Conservation (phyloP, 108 stramenopile species). For the Pseudonitzschia multiseries region DNA sequence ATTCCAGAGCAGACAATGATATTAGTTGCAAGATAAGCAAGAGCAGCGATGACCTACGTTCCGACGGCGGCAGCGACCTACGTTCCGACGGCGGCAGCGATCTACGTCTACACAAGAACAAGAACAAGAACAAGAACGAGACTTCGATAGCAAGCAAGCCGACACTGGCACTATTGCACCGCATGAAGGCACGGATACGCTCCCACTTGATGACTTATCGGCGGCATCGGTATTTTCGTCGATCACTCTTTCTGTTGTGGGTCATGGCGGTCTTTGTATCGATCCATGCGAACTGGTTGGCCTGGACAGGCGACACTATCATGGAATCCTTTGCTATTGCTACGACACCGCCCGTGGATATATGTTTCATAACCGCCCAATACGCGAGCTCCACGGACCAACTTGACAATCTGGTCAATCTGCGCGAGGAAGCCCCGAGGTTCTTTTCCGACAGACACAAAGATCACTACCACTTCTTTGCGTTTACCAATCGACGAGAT, state of each 20-base stretch:
- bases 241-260: not conserved
- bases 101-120: not conserved
- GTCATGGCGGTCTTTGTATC: not conserved
- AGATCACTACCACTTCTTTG: constrained; percentile 7
- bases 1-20: not conserved
- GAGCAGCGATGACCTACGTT: not conserved
- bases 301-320: not conserved
- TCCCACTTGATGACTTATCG: constrained; percentile 2
- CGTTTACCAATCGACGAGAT: constrained; percentile 11
- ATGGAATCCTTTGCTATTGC: constrained; percentile 2
- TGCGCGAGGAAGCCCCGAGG: constrained; percentile 7
- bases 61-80: not conserved
- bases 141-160: constrained; percentile 1
- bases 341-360: constrained; percentile 8
- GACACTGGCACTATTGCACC: not conserved
- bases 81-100: too few species aligned
- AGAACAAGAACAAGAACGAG: not conserved
- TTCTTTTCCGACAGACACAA: constrained; percentile 6
- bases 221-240: not conserved
- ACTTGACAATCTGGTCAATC: constrained; percentile 10
- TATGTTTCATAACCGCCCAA: constrained; percentile 18
- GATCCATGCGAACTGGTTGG: not conserved
- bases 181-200: not conserved
- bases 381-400: constrained; percentile 14
- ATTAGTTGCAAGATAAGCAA: not conserved